phyloP scores from a whole-genome alignment of 805 yeast species.

The Ogataea allantospora region DNA sequence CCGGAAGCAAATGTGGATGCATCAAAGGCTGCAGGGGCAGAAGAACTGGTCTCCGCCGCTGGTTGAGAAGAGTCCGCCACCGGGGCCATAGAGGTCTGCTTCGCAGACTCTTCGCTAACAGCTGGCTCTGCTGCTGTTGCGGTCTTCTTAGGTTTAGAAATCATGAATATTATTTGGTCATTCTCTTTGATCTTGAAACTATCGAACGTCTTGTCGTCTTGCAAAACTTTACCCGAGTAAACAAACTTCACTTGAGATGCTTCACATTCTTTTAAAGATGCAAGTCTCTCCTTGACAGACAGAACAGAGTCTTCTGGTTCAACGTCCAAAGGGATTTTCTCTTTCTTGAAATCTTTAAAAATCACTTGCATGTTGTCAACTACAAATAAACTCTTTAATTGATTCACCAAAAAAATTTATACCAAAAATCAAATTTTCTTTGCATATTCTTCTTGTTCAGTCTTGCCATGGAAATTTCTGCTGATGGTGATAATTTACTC shows the following conservation, averaged over 20 bases:
- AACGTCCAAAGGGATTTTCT: constrained; percentile 76
- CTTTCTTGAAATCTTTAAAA: constrained; percentile 91
- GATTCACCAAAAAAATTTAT: constrained; percentile 5
- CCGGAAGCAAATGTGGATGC: constrained; percentile 75
- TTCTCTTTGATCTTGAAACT: constrained; percentile 75
- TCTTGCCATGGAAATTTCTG: constrained; percentile 2
- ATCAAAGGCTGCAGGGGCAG: constrained; percentile 26
- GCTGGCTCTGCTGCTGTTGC: constrained; percentile 30
- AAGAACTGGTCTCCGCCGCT: constrained; percentile 23
- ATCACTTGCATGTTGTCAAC: constrained; percentile 60
- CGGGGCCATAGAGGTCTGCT: constrained; percentile 21
- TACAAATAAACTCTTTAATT: constrained; percentile 2
- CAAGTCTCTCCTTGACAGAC: constrained; percentile 72
- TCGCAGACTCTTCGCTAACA: constrained; percentile 20
- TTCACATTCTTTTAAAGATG: constrained; percentile 64
- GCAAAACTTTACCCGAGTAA: constrained; percentile 84
- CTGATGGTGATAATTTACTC: constrained; percentile 7
- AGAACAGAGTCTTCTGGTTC: constrained; percentile 65
- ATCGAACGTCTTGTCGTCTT: constrained; percentile 73
- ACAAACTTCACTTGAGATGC: constrained; percentile 80
- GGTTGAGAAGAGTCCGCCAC: constrained; percentile 28
- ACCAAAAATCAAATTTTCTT: constrained; percentile 3
- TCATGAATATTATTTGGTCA: constrained; percentile 91
- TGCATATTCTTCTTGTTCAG: not conserved
- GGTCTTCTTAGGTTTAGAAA: constrained; percentile 52